A percentile compares a stretch with the other conserved stretches of the same genome.
Evolutionary conservation across 192 early-diverging fungal genomes (phyloP).

Genomic region (Lunasporangiospora selenospora): DNA sequence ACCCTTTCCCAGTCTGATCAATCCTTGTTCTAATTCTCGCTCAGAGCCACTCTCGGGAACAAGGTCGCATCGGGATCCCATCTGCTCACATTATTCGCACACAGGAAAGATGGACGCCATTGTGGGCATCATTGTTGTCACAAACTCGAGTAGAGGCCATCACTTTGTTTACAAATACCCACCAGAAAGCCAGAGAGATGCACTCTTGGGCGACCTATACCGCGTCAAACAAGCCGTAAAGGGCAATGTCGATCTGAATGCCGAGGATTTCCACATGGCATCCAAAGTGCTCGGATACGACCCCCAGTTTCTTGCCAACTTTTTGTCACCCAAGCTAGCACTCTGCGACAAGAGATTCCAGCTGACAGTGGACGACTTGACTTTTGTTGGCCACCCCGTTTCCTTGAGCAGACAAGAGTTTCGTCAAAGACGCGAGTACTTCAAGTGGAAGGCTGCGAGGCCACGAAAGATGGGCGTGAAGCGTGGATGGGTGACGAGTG

Average conservation of each 20-base stretch:
- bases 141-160: conserved; percentile 72
- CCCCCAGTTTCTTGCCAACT: conserved; percentile 75
- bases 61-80: no score
- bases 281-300: conserved; percentile 66
- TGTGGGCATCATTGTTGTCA: conserved; percentile 68
- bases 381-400: conserved; percentile 81
- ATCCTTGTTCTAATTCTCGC: no score
- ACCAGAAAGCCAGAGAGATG: conserved; percentile 43
- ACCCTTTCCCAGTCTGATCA: no score
- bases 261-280: conserved; percentile 19
- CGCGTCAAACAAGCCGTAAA: not conserved
- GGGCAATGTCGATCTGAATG: not conserved
- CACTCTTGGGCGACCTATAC: not conserved
- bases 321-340: conserved; percentile 85
- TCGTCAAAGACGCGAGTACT: conserved; percentile 35
- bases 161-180: conserved; percentile 82
- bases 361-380: conserved; percentile 83
- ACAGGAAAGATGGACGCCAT: conserved; percentile 49
- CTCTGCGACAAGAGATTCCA: conserved; percentile 88
- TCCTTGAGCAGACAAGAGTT: conserved; percentile 36
- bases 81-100: conserved; percentile 1
- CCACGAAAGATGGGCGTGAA: conserved; percentile 43
- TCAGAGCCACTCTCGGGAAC: no score
- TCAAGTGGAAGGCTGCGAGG: conserved; percentile 11
- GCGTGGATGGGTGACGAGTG: conserved; percentile 50